Conservation (phyloP, 768 basidiomycete genomes). For the Hygrophorus russula region DNA sequence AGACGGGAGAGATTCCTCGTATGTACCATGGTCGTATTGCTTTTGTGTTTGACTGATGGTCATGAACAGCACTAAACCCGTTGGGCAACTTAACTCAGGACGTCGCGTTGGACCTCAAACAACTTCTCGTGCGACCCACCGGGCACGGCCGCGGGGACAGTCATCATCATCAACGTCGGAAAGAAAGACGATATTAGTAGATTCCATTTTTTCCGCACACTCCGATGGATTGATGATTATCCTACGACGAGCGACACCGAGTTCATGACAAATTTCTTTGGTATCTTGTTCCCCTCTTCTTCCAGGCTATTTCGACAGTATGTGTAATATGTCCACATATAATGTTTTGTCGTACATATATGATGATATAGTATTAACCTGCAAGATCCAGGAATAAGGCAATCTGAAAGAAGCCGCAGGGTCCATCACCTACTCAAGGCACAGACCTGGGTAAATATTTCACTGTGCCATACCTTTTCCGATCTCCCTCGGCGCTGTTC, state of each 20-base stretch:
- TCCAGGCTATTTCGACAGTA: neutral
- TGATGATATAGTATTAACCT: too few relatives aligned
- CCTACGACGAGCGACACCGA: slow-evolving; percentile 33
- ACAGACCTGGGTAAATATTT: too few relatives aligned
- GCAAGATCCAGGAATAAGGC: too few relatives aligned
- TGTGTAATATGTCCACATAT: too few relatives aligned
- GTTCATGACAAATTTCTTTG: neutral
- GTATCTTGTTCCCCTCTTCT: slow-evolving; percentile 2
- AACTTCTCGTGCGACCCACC: slow-evolving; percentile 1
- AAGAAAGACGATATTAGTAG: slow-evolving; percentile 42
- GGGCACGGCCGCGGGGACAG: slow-evolving; percentile 6
- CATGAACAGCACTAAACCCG: slow-evolving; percentile 17
- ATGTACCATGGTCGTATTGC: slow-evolving; percentile 11
- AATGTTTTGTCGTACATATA: too few relatives aligned
- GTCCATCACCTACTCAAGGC: too few relatives aligned
- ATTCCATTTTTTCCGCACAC: slow-evolving; percentile 78
- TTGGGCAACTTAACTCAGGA: slow-evolving; percentile 18
- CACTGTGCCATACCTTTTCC: too few relatives aligned
- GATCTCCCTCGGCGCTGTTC: too few relatives aligned
- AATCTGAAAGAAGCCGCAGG: too few relatives aligned
- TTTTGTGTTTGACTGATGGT: slow-evolving; percentile 2
- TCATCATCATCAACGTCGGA: slow-evolving; percentile 2
- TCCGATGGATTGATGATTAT: slow-evolving; percentile 81
- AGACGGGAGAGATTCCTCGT: slow-evolving; percentile 57
- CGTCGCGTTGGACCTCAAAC: slow-evolving; percentile 14